Base-by-base conservation (phyloP, 164 flowering plant genomes). In the Chloranthus sessilifolius region DNA sequence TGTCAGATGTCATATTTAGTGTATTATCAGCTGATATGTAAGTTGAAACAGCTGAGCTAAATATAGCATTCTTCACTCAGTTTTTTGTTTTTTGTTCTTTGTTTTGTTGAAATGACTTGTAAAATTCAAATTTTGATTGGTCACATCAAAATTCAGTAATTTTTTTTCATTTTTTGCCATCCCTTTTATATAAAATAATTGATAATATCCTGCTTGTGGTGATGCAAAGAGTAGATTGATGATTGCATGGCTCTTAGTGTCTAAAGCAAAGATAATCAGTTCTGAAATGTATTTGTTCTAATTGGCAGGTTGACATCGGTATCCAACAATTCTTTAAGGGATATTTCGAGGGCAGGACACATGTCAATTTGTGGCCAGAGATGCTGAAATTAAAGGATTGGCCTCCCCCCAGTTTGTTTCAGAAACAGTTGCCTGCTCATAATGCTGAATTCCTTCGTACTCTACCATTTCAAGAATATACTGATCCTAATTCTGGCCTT, bases 401-500 rank as follows among this genome's bases (percentile, higher is more conserved):
- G 80, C 76, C 82, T 60, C 74, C 85, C 38, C 70, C 84, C 31
- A 36, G 58, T 33, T 60, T 72, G 26, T 80, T 81, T 59, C 67
- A 66, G 55, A 73, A 79, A 60, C 80, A 71, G 17, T 80, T 84
- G 45, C 78, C 89, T 9, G 56, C 35, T 30, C 83, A 84, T 66
- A 68, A 55, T 54, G 69, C 70, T 57, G 76, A 78, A 58, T 56
- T 80, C 31, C 58, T 80, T 20, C 43, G 47, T 37, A 42, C 62
- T 40, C 59, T 86, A 53, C 95, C 91, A 7, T 75, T 86, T 59
- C 84, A 81, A 51, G 86, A 81, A 43, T 86, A 86, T 65, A 72
- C 73, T 47, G 75, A 78, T 58, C 91, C 95, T 7, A 52, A 40
- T n/a, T 66, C 71, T 46, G 95, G 91, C 35, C 61, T 69, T 60